Evolutionary conservation across 2,329 filamentous ascomycete genomes (phyloP), one percentile per base, ranked within the genome.

Genomic region (Claviceps digitariae): DNA sequence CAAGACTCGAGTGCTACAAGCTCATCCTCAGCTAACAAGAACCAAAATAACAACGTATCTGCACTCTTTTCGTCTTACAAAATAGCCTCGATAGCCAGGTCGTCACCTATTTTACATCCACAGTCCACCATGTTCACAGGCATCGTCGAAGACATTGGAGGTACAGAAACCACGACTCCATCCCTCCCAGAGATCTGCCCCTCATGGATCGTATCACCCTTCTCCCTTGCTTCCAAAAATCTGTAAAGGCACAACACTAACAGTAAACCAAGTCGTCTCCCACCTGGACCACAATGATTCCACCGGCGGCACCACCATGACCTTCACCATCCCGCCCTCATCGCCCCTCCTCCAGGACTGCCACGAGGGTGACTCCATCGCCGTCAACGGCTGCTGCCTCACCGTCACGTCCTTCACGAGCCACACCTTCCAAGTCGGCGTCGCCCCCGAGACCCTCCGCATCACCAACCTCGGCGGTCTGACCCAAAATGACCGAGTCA

Each of bases 361-460:
- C 59, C 83, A 90, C 61, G 75, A 95, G 25, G 93, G 93, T 59
- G 93, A 98, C 75, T 94, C 87, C 66, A 97, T 98, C 68, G 82
- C 84, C 66, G 80, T 98, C 67, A 98, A 98, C 72, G 93, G 93
- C 64, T 90, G 90, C 64, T 98, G 93, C 69, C 81, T 98, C 51
- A 98, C 93, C 13, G 86, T 97, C 53, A 96, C 73, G 25, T 69
- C 71, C 53, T 78, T 79, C 66, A 68, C 66, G 25, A 58, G 67
- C 31, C 52, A 66, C 46, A 70, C 73, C 59, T 98, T 98, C 82
- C 91, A 87, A 63, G 89, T 97, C 60, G 91, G 93, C 65, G 85
- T 95, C 58, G 89, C 93, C 9, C 93, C 93, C 55, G 93, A 98
- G 74, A 98, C 93, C 17, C 82, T 98, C 53, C 90, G 93, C 55